phyloP scores from a whole-genome alignment of 1,139 yeast genomes.

The Lizanozyma gosingica region DNA sequence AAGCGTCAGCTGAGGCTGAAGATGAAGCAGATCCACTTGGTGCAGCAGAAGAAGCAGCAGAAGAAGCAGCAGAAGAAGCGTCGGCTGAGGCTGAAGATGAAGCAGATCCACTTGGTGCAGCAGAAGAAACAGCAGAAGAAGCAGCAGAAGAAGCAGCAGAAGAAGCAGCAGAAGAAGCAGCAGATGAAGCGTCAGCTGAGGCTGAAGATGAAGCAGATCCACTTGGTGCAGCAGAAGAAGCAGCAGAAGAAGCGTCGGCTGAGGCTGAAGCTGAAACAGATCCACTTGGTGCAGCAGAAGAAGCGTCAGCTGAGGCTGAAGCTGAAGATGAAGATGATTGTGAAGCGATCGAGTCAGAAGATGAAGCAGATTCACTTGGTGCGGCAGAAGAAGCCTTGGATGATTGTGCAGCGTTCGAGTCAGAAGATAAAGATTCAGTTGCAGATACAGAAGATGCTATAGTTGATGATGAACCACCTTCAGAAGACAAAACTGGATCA shows the following conservation, averaged over 20 bases:
- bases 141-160: conserved; percentile 5
- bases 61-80: conserved; percentile 1
- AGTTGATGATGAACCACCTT: no score
- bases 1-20: conserved; percentile 3
- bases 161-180: conserved; percentile 4
- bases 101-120: conserved; percentile 3
- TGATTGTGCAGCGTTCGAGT: no score
- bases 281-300: conserved; percentile 3
- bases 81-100: conserved; percentile 2
- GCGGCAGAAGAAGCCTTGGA: no score
- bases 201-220: conserved; percentile 1
- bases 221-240: not conserved
- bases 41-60: conserved; percentile 3
- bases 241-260: conserved; percentile 2
- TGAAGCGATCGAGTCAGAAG: no score
- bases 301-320: conserved; percentile 5
- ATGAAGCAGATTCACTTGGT: conserved; percentile 4
- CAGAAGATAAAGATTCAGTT: no score
- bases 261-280: no score
- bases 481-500: not conserved
- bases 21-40: conserved; percentile 4
- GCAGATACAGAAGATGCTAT: no score
- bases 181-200: conserved; percentile 3
- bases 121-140: conserved; percentile 5
- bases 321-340: no score